Evolutionary conservation across 805 yeast genomes (phyloP).

Genomic region (Teunomyces panamensis): DNA sequence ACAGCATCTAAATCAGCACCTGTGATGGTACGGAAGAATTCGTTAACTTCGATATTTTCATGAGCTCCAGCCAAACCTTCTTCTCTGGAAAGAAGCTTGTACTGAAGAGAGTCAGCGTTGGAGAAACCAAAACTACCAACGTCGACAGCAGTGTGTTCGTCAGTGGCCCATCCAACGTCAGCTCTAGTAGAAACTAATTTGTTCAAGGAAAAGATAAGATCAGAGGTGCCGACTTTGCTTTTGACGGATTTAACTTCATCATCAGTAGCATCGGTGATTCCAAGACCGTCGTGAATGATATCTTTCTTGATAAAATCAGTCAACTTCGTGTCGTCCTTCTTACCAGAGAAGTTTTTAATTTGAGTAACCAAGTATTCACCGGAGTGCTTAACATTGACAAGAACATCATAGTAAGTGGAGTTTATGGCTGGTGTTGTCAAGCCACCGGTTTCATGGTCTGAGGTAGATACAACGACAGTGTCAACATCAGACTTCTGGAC

Average conservation of each 20-base stretch:
- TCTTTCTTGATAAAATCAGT: constrained; percentile 52
- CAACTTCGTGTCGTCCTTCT: constrained; percentile 18
- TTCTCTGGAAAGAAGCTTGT: constrained; percentile 28
- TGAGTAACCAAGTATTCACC: constrained; percentile 64
- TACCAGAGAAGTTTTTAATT: constrained; percentile 34
- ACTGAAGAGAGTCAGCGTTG: constrained; percentile 47
- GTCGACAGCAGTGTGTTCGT: constrained; percentile 95
- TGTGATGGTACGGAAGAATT: constrained; percentile 58
- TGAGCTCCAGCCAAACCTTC: constrained; percentile 68
- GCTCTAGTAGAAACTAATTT: constrained; percentile 75
- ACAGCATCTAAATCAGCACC: constrained; percentile 47
- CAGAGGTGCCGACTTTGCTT: constrained; percentile 5
- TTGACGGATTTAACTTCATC: constrained; percentile 45
- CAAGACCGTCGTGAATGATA: constrained; percentile 57
- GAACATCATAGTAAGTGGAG: constrained; percentile 79
- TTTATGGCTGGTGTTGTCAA: constrained; percentile 83
- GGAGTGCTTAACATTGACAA: constrained; percentile 67
- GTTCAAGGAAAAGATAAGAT: constrained; percentile 54
- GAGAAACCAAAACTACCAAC: constrained; percentile 85
- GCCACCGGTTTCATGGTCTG: constrained; percentile 97
- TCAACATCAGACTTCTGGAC: constrained; percentile 68
- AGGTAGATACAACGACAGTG: constrained; percentile 75
- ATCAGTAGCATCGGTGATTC: constrained; percentile 54
- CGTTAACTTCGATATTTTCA: constrained; percentile 84
- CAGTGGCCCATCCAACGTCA: constrained; percentile 93